phyloP scores from a whole-genome alignment of 306 rosid genomes.

The Amphicarpaea edgeworthii region DNA sequence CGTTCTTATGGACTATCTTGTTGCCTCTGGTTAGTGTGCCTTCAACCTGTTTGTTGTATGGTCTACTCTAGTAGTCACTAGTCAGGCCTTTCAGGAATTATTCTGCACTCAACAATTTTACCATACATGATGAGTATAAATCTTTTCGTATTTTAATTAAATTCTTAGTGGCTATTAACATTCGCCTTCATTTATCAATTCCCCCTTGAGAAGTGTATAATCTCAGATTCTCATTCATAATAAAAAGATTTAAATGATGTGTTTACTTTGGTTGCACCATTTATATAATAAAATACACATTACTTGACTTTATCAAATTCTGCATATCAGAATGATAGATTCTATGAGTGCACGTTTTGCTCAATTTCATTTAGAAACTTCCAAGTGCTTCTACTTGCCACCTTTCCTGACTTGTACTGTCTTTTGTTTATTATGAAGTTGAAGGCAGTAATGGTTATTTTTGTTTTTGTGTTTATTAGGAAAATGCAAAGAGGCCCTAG shows the following conservation, averaged over 20 bases:
- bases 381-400: constrained; percentile 8
- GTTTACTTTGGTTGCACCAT: constrained; percentile 23
- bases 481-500: constrained; percentile 78
- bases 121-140: background rate
- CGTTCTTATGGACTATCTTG: constrained; percentile 73
- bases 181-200: background rate
- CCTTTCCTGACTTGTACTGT: background rate
- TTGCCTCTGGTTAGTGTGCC: constrained; percentile 68
- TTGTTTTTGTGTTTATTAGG: constrained; percentile 58
- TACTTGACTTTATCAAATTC: background rate
- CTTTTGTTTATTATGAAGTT: constrained; percentile 26
- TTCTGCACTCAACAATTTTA: background rate
- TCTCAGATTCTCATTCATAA: background rate
- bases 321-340: constrained; percentile 19
- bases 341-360: too few relatives aligned
- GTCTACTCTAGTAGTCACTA: too few relatives aligned
- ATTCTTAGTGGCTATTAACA: background rate
- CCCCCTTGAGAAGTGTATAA: background rate
- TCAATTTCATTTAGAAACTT: too few relatives aligned
- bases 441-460: background rate
- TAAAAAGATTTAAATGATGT: background rate
- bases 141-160: background rate
- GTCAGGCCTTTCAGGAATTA: too few relatives aligned
- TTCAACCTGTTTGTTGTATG: constrained; percentile 54
- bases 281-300: background rate